Evolutionary conservation across 352 stramenopile species (phyloP).

Genomic region (Phytophthora cactorum): DNA sequence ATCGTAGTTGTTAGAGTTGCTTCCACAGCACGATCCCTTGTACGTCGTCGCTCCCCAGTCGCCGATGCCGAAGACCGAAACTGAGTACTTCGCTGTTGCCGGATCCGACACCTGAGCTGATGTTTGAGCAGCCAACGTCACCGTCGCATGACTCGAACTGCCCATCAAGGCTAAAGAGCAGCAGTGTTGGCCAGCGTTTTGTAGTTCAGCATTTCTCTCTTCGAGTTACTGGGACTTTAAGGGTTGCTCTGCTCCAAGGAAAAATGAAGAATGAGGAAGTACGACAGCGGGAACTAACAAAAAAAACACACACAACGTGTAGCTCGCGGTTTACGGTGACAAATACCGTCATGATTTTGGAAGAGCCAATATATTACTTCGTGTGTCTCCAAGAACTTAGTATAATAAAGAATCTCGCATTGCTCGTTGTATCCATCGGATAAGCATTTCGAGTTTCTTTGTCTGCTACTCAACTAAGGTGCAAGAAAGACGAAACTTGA

Average conservation of each 20-base stretch:
- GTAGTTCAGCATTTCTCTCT: not conserved
- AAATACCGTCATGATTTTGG: not conserved
- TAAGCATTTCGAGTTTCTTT: too few species aligned
- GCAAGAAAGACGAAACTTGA: too few species aligned
- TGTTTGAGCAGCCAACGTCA: not conserved
- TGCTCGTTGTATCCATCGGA: too few species aligned
- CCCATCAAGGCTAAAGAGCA: not conserved
- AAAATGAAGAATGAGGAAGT: not conserved
- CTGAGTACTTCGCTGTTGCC: slow-evolving; percentile 27
- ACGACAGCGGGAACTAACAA: not conserved
- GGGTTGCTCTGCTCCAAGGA: not conserved
- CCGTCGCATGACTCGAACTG: not conserved
- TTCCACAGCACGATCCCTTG: slow-evolving; percentile 25
- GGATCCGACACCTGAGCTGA: slow-evolving; percentile 16
- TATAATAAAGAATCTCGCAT: too few species aligned
- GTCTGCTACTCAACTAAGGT: too few species aligned
- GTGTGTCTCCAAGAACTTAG: too few species aligned
- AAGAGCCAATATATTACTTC: too few species aligned
- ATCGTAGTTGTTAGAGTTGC: slow-evolving; percentile 28
- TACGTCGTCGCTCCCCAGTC: slow-evolving; percentile 24
- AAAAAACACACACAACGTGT: not conserved
- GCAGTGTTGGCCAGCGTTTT: not conserved
- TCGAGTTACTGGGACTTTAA: not conserved
- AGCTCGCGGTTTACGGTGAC: not conserved
- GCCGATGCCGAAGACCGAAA: slow-evolving; percentile 27